Conservation (phyloP, 202 grass and related monocot genomes). For the Sporobolus alterniflorus region DNA sequence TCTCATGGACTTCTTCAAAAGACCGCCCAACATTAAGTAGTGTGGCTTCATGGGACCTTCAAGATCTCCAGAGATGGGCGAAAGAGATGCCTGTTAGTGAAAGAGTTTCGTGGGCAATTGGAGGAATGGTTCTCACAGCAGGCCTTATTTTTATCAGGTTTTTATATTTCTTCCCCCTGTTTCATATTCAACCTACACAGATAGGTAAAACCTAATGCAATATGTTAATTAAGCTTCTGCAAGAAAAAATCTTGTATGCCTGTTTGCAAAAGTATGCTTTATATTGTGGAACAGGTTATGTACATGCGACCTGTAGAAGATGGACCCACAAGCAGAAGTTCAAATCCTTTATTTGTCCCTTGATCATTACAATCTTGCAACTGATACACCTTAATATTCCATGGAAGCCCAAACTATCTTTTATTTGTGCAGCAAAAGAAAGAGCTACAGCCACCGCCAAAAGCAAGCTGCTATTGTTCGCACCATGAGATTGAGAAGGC, state of each 20-base stretch:
- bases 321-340: neutral
- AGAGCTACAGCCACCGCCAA: slow-evolving; percentile 55
- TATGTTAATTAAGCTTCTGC: slow-evolving; percentile 7
- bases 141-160: slow-evolving; percentile 84
- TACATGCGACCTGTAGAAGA: neutral
- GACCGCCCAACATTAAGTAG: slow-evolving; percentile 47
- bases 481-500: slow-evolving; percentile 48
- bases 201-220: neutral
- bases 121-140: slow-evolving; percentile 93
- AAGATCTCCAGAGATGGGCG: slow-evolving; percentile 62
- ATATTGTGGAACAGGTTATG: neutral
- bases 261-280: neutral
- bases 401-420: slow-evolving; percentile 11
- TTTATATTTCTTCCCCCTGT: slow-evolving; percentile 4
- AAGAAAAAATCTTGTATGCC: neutral
- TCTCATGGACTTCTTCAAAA: slow-evolving; percentile 72
- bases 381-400: neutral
- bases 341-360: neutral
- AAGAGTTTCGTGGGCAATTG: slow-evolving; percentile 92
- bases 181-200: neutral
- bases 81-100: slow-evolving; percentile 58
- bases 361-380: neutral
- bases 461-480: slow-evolving; percentile 72
- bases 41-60: slow-evolving; percentile 46
- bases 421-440: slow-evolving; percentile 78